A percentile compares a stretch with the other conserved stretches of the same genome.
Conservation (phyloP, 83 land plant species). For the Thuja plicata region DNA sequence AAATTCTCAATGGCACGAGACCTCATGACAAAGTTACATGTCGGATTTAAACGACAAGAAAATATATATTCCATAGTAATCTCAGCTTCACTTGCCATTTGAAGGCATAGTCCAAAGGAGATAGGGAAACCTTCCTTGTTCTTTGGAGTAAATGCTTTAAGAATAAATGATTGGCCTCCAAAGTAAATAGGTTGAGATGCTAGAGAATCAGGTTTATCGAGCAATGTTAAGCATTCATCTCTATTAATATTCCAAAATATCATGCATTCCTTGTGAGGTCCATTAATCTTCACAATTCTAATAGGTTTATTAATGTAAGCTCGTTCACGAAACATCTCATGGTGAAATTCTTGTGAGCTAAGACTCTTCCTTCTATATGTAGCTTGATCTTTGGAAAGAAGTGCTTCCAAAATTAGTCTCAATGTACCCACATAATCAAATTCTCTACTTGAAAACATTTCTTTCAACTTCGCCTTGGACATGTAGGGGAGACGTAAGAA, state of each 20-base stretch:
- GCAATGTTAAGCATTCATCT: background rate
- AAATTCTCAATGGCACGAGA: background rate
- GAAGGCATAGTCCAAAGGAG: background rate
- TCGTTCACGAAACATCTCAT: background rate
- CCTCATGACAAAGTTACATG: background rate
- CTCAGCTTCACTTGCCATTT: background rate
- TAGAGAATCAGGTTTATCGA: background rate
- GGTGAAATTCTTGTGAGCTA: background rate
- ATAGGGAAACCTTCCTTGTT: background rate
- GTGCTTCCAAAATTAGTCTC: slow-evolving; percentile 43
- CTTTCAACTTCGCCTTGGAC: slow-evolving; percentile 40
- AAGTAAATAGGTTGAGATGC: background rate
- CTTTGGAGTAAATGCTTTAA: no score
- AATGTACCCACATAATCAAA: slow-evolving; percentile 41
- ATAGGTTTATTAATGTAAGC: slow-evolving; percentile 3
- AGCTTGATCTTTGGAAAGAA: slow-evolving; percentile 39
- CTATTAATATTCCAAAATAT: slow-evolving; percentile 8
- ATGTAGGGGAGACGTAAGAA: slow-evolving; percentile 44
- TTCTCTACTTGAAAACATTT: slow-evolving; percentile 36
- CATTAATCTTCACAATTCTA: slow-evolving; percentile 4
- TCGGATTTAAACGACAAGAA: background rate
- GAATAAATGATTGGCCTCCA: no score
- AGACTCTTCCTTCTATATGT: background rate
- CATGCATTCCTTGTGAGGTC: slow-evolving; percentile 14
- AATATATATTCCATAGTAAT: background rate